phyloP scores from a whole-genome alignment of 768 basidiomycete genomes.

The Agrocybe chaxingu region DNA sequence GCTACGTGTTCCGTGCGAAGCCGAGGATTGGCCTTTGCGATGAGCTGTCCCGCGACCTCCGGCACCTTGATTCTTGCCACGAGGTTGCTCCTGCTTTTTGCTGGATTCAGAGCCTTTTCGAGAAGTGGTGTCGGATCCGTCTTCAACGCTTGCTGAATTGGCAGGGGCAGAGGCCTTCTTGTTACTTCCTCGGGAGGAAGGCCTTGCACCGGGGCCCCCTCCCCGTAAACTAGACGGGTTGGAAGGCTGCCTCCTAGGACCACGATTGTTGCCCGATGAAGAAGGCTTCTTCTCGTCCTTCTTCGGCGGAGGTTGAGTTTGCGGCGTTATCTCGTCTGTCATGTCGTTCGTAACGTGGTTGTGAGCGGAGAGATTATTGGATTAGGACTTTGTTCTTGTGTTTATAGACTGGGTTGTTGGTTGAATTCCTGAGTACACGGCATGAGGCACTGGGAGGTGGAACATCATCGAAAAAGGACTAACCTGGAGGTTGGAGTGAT shows the following conservation, averaged over 20 bases:
- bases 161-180: slow-evolving; percentile 49
- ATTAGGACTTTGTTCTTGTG: slow-evolving; percentile 49
- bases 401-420: slow-evolving; percentile 15
- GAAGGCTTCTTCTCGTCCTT: slow-evolving; percentile 74
- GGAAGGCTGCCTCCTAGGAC: slow-evolving; percentile 56
- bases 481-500: slow-evolving; percentile 46
- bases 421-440: slow-evolving; percentile 6
- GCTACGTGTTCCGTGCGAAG: slow-evolving; percentile 54
- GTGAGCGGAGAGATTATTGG: slow-evolving; percentile 38
- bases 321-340: slow-evolving; percentile 76
- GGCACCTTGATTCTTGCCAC: slow-evolving; percentile 50
- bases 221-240: slow-evolving; percentile 46
- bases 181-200: slow-evolving; percentile 65
- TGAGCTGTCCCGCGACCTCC: slow-evolving; percentile 46
- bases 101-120: slow-evolving; percentile 55
- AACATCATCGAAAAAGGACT: slow-evolving; percentile 13
- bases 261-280: slow-evolving; percentile 46
- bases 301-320: slow-evolving; percentile 52
- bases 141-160: slow-evolving; percentile 47
- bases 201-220: slow-evolving; percentile 42
- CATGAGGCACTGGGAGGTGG: slow-evolving; percentile 7
- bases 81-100: slow-evolving; percentile 50
- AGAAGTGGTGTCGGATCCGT: slow-evolving; percentile 68
- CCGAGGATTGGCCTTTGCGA: slow-evolving; percentile 57
- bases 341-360: slow-evolving; percentile 77